These are phyloP conservation scores for Alternaria dauci DNA, from an alignment of 2,329 filamentous ascomycete species.

Conservation along the genomic window DNA sequence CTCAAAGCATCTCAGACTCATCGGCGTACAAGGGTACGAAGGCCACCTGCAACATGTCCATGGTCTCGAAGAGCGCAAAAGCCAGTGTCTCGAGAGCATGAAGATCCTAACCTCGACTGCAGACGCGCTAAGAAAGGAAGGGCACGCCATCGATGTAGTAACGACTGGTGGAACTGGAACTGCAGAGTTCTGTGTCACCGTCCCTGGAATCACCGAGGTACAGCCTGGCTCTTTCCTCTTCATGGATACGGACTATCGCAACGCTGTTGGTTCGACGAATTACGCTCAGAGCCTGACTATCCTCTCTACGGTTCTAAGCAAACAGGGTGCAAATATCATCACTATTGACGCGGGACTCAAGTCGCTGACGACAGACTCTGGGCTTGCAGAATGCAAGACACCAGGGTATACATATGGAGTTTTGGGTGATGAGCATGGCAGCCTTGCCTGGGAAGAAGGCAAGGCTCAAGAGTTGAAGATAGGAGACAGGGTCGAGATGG, in stretches of 20 bases:
- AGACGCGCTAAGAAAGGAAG: slow-evolving; percentile 52
- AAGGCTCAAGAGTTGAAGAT: slow-evolving; percentile 48
- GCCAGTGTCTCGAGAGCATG: slow-evolving; percentile 58
- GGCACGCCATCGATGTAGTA: slow-evolving; percentile 59
- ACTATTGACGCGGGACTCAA: slow-evolving; percentile 63
- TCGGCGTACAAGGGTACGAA: slow-evolving; percentile 63
- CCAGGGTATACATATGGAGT: slow-evolving; percentile 55
- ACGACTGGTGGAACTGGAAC: slow-evolving; percentile 64
- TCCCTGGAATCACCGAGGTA: slow-evolving; percentile 62
- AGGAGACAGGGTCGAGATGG: slow-evolving; percentile 61
- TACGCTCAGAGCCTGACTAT: slow-evolving; percentile 61
- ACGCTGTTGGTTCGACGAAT: slow-evolving; percentile 57
- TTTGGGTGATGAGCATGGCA: slow-evolving; percentile 61
- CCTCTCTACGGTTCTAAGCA: slow-evolving; percentile 59
- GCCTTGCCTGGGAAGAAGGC: slow-evolving; percentile 57
- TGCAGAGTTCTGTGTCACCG: slow-evolving; percentile 61
- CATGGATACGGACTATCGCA: slow-evolving; percentile 66
- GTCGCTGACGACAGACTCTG: slow-evolving; percentile 62
- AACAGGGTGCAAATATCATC: slow-evolving; percentile 55
- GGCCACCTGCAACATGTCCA: slow-evolving; percentile 64
- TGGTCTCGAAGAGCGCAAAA: slow-evolving; percentile 53
- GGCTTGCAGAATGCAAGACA: slow-evolving; percentile 58
- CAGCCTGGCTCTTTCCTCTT: slow-evolving; percentile 66
- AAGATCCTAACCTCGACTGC: slow-evolving; percentile 55
- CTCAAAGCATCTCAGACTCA: slow-evolving; percentile 53